Conservation (phyloP, 2,329 filamentous ascomycete species). For the Penicillium glabrum region DNA sequence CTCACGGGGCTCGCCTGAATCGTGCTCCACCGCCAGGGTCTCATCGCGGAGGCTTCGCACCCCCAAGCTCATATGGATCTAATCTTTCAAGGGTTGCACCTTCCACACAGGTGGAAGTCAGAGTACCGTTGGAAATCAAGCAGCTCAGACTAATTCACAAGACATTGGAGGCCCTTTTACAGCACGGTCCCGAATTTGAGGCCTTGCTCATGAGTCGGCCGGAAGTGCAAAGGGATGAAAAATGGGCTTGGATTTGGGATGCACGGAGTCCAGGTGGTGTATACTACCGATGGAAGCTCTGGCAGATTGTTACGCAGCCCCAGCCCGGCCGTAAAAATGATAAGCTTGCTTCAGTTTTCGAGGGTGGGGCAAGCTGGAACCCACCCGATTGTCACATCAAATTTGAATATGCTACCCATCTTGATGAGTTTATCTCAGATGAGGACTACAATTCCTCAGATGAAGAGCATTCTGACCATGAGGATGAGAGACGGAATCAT, state of each 20-base stretch:
- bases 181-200: constrained; percentile 84
- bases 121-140: constrained; percentile 73
- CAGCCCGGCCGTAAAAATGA: constrained; percentile 47
- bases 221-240: constrained; percentile 80
- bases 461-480: constrained; percentile 65
- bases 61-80: constrained; percentile 68
- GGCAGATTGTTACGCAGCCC: constrained; percentile 75
- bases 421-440: constrained; percentile 80
- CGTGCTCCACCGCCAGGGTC: constrained; percentile 50
- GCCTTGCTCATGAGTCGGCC: constrained; percentile 84
- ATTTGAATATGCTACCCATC: constrained; percentile 74
- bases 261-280: constrained; percentile 74
- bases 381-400: constrained; percentile 69
- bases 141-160: constrained; percentile 84
- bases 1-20: constrained; percentile 46
- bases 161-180: constrained; percentile 75
- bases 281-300: constrained; percentile 91
- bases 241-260: constrained; percentile 94
- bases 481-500: constrained; percentile 45
- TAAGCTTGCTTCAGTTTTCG: constrained; percentile 59
- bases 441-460: constrained; percentile 84
- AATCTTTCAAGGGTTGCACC: constrained; percentile 50
- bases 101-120: constrained; percentile 67
- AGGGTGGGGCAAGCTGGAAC: constrained; percentile 75
- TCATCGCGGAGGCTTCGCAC: constrained; percentile 68